Conservation (phyloP, 2,329 filamentous ascomycete genomes). For the Alternaria consortialis region DNA sequence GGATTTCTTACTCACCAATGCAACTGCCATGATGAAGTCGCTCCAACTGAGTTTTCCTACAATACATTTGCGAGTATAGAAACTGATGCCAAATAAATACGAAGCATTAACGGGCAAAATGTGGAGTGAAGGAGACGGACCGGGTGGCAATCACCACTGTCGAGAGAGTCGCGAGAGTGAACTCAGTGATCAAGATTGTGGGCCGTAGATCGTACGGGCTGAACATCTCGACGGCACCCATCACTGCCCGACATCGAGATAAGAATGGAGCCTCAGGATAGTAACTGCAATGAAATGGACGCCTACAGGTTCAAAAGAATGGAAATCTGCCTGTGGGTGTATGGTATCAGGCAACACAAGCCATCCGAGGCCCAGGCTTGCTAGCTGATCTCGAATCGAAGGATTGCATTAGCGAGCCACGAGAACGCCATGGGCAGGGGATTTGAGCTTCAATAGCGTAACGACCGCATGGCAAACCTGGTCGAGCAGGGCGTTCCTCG, state of each 20-base stretch:
- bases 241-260: constrained; percentile 3
- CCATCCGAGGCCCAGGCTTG: not conserved
- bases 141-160: constrained; percentile 32
- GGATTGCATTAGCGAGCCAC: not conserved
- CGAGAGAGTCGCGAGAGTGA: constrained; percentile 31
- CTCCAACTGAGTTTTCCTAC: constrained; percentile 34
- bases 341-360: not conserved
- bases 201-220: constrained; percentile 29
- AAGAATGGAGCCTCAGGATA: not conserved
- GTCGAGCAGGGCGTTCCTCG: constrained; percentile 1
- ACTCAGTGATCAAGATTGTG: constrained; percentile 32
- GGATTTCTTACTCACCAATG: constrained; percentile 23
- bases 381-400: constrained; percentile 1
- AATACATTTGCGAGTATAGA: constrained; percentile 39
- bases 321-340: not conserved
- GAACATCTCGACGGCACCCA: constrained; percentile 28
- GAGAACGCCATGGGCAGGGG: not conserved
- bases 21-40: constrained; percentile 34
- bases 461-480: not conserved
- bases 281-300: not conserved
- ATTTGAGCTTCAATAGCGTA: not conserved
- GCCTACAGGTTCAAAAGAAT: not conserved
- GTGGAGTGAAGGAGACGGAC: not conserved
- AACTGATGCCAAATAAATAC: constrained; percentile 18
- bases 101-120: not conserved